Conservation (phyloP, 208 protist genomes). For the Trypanosomatidae sp. region DNA sequence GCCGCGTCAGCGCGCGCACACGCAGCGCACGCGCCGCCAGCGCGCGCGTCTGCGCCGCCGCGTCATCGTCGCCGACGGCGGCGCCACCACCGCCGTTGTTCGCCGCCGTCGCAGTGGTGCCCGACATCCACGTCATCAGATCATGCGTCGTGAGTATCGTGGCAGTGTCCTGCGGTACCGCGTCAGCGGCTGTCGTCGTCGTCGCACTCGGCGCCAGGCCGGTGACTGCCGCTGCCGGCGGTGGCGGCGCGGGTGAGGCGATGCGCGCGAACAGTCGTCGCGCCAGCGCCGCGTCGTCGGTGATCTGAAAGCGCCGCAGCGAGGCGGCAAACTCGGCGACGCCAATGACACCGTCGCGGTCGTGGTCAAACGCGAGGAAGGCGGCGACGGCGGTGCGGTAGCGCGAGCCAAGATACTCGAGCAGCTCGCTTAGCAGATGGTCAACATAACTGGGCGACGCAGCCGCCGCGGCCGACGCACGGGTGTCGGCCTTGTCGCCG, state of each 20-base stretch:
- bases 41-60: conserved; percentile 18
- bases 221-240: too few species aligned
- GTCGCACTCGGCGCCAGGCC: too few species aligned
- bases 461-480: conserved; percentile 15
- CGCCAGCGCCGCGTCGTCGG: conserved; percentile 31
- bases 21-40: too few species aligned
- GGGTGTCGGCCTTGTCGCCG: conserved; percentile 7
- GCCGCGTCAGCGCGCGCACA: too few species aligned
- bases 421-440: conserved; percentile 43
- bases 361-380: conserved; percentile 71
- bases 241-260: background rate
- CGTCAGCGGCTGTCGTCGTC: too few species aligned
- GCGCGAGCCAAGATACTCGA: conserved; percentile 48
- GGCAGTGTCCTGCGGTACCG: conserved; percentile 19
- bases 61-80: conserved; percentile 11
- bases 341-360: conserved; percentile 71
- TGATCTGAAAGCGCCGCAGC: conserved; percentile 64
- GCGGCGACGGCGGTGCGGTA: conserved; percentile 63
- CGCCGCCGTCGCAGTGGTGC: conserved; percentile 12
- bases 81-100: conserved; percentile 2
- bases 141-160: conserved; percentile 64
- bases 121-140: conserved; percentile 53
- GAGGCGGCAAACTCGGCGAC: conserved; percentile 49
- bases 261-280: conserved; percentile 49
- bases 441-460: conserved; percentile 13